Evolutionary conservation across 768 basidiomycete species (phyloP), one percentile per base, ranked within the genome.

Genomic region (Calocera cornea): DNA sequence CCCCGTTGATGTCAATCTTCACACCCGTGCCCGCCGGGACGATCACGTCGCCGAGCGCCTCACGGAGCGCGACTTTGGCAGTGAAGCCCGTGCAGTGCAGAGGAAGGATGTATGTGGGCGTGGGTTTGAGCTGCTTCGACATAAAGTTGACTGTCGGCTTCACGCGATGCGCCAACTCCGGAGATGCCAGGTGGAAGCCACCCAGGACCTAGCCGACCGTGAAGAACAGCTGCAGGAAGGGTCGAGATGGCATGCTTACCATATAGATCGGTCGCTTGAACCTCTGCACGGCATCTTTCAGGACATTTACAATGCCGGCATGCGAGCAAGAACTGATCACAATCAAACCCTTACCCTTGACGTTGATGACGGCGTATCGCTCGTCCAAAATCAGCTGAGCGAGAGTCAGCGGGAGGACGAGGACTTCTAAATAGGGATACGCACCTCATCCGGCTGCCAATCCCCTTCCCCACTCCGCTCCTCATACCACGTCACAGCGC

Each of bases 241-340:
- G 64, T 44, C 19, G 17, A 22, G 1, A 31, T 17, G 29, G 40
- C n/a, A 3, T 27, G 34, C 67, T 38, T 65, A 87, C 90, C 87
- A 91, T 91, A 73, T 91, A 83, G 49, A 92, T 79, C 0, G 90
- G 91, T 66, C 89, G 78, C 41, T 79, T 75, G 72, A 92, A 86
- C 31, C 74, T 83, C 22, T 75, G 73, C 5, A 88, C 76, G 0
- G 88, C 90, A 72, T 90, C 86, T 70, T 81, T 86, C 66, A 89
- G 78, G 31, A 94, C 91, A 70, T 93, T 93, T 49, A 89, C 86
- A 66, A 92, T 90, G 0, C 90, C 91, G 1, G 91, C 90, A 76
- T 92, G 90, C 5, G 85, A 86, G 70, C 85, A 90, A 87, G 92
- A 86, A 78, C 88, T 91, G 76, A 94, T 91, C 66, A 93, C 80